Percentiles rank a stretch among this genome's conserved stretches.
Conservation (phyloP, 202 grass and related monocot genomes). For the Sporobolus alterniflorus region DNA sequence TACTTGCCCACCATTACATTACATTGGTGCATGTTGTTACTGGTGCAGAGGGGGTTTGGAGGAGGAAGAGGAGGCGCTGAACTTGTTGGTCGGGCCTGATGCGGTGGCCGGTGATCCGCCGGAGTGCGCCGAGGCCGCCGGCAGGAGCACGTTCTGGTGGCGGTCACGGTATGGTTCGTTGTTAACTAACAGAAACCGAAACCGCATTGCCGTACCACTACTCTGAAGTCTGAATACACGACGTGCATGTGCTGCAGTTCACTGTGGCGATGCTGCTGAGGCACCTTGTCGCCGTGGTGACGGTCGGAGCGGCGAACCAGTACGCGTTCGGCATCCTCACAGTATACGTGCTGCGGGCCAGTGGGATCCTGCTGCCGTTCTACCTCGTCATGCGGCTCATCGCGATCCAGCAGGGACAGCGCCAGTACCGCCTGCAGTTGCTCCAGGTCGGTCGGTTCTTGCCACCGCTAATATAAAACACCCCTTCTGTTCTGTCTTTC, state of each 20-base stretch:
- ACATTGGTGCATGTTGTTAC: slow-evolving; percentile 4
- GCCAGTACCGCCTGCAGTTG: slow-evolving; percentile 61
- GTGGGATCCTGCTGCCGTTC: slow-evolving; percentile 86
- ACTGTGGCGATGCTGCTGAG: slow-evolving; percentile 64
- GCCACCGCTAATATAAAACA: background rate
- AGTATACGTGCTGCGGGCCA: slow-evolving; percentile 75
- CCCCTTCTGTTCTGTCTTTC: background rate
- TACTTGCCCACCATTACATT: background rate
- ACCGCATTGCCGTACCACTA: background rate
- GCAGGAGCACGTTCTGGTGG: slow-evolving; percentile 56
- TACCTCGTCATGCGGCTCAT: slow-evolving; percentile 83
- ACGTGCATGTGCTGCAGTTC: slow-evolving; percentile 56
- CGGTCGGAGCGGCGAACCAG: slow-evolving; percentile 53
- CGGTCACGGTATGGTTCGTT: slow-evolving; percentile 53
- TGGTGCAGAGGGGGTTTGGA: slow-evolving; percentile 70
- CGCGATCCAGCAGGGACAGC: slow-evolving; percentile 69
- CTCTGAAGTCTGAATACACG: background rate
- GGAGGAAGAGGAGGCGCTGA: background rate
- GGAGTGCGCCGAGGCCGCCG: slow-evolving; percentile 54
- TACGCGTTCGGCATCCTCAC: slow-evolving; percentile 61
- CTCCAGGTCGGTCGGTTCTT: slow-evolving; percentile 52
- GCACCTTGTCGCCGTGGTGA: slow-evolving; percentile 62
- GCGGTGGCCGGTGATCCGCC: slow-evolving; percentile 27
- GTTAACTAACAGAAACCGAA: background rate
- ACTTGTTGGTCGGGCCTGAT: background rate